These are phyloP conservation scores for Eucalyptus dawsonii DNA, from an alignment of 345 rosid species.

Conservation along the genomic window DNA sequence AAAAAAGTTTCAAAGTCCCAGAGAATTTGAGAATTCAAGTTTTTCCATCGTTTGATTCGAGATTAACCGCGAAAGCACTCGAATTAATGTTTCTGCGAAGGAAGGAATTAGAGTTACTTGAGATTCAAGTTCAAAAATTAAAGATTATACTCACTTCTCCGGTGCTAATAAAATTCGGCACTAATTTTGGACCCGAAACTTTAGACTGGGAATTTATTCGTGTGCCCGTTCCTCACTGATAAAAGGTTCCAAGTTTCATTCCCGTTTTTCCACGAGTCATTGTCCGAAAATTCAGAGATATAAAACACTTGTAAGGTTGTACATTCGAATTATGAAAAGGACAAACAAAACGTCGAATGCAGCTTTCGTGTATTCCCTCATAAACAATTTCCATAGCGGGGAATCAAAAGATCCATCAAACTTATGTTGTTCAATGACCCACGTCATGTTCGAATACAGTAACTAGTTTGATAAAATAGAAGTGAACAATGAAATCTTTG, in stretches of 20 bases:
- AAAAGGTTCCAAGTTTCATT: background rate
- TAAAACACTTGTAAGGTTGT: background rate
- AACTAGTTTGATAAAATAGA: background rate
- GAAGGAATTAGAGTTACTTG: background rate
- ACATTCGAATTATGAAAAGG: background rate
- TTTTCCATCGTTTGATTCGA: background rate
- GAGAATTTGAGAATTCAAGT: background rate
- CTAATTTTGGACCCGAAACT: background rate
- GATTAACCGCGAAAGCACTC: background rate
- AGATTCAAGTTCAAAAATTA: background rate
- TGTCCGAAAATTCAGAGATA: background rate
- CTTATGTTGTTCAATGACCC: background rate
- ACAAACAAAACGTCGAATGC: background rate
- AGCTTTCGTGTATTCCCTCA: background rate
- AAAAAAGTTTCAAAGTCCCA: background rate
- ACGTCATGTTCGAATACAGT: background rate
- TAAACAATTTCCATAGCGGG: background rate
- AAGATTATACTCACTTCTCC: background rate
- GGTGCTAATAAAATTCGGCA: background rate
- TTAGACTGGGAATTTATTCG: background rate
- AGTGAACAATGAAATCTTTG: background rate
- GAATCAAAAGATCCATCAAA: background rate
- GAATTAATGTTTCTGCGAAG: background rate
- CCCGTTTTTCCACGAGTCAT: background rate
- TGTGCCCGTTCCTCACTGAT: background rate